Base-by-base conservation (phyloP, 2,329 filamentous ascomycete species). In the Cryoendolithus antarcticus region DNA sequence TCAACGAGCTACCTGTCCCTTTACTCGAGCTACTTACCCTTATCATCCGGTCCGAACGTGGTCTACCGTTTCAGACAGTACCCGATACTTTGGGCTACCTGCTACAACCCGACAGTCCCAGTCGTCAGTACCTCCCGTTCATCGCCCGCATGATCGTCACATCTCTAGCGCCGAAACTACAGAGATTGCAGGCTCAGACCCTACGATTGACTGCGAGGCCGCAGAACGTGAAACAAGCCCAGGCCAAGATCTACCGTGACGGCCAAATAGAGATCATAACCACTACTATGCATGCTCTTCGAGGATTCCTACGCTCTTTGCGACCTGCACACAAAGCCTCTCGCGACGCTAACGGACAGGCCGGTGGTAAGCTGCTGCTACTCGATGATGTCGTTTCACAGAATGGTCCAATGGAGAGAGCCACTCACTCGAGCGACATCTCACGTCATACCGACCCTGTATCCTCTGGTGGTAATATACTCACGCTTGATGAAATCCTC, bases 241-340 rank as follows among this genome's bases (percentile, higher is more conserved):
- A 59, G 33, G 63, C 64, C 2, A 56, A 56, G 30, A 60, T 63
- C 4, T 69, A 68, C 45, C 60, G 65, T 12, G 53, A 61, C 33
- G 55, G 61, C 4, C 65, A 69, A 48, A 42, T 53, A 9, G 38
- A 36, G 2, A 60, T 62, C 35, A 44, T 62, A 9, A 40, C 52
- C 6, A 42, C 48, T 1, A 44, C 54, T 1, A 54, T 54, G 27
- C 38, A 46, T 4, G 48, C 48, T 6, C 45, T 62, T 21, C 44
- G 51, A 7, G 39, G 37, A 2, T 56, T 53, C 36, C 51, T 54
- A 4, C 48, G 53, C 33, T 44, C 39, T n/a, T 36, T 40, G 30
- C 30, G 38, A 2, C 38, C 38, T 11, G 38, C 19, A 9, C 21
- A 9, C 31, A 21, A 4, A 3, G 19, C 3, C 19, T 21, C 19